A percentile compares a stretch with the other conserved stretches of the same genome.
phyloP scores from a whole-genome alignment of 2,329 filamentous ascomycete genomes.

The Ophiostoma ulmi region DNA sequence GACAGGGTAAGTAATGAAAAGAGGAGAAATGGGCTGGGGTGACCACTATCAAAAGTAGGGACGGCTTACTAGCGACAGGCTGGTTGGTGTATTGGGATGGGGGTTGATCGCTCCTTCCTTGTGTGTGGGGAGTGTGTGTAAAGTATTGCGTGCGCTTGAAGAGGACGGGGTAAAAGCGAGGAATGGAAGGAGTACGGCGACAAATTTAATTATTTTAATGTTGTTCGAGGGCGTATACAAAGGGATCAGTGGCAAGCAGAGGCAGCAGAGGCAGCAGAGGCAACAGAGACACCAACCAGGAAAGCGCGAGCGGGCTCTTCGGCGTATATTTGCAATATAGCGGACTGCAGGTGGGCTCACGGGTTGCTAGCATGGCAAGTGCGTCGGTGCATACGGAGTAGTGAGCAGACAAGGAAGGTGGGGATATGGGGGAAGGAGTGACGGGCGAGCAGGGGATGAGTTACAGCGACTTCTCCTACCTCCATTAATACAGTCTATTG shows the following conservation, averaged over 20 bases:
- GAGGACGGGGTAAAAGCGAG: slow-evolving; percentile 7
- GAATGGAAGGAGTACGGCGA: slow-evolving; percentile 8
- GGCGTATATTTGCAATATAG: not conserved
- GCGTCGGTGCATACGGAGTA: slow-evolving; percentile 4
- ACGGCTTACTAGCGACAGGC: not conserved
- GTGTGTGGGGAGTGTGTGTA: slow-evolving; percentile 4
- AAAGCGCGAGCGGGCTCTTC: slow-evolving; percentile 1
- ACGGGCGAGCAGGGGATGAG: not conserved
- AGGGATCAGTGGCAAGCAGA: not conserved
- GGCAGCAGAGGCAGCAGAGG: not conserved
- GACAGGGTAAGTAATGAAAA: slow-evolving; percentile 12
- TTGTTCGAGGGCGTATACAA: not conserved
- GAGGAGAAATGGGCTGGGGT: slow-evolving; percentile 17
- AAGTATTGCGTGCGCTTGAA: not conserved
- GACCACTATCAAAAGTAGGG: not conserved
- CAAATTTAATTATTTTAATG: not conserved
- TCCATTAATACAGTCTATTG: too few species aligned
- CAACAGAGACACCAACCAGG: not conserved
- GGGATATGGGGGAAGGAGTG: not conserved
- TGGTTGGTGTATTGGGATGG: slow-evolving; percentile 10
- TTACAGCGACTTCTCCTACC: not conserved
- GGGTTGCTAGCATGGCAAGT: not conserved
- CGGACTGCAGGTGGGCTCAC: not conserved
- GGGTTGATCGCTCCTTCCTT: slow-evolving; percentile 15
- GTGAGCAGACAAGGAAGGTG: slow-evolving; percentile 1